Evolutionary conservation across 164 flowering plant genomes (phyloP), one percentile per base, ranked within the genome.

Genomic region (Vitis cinerea): DNA sequence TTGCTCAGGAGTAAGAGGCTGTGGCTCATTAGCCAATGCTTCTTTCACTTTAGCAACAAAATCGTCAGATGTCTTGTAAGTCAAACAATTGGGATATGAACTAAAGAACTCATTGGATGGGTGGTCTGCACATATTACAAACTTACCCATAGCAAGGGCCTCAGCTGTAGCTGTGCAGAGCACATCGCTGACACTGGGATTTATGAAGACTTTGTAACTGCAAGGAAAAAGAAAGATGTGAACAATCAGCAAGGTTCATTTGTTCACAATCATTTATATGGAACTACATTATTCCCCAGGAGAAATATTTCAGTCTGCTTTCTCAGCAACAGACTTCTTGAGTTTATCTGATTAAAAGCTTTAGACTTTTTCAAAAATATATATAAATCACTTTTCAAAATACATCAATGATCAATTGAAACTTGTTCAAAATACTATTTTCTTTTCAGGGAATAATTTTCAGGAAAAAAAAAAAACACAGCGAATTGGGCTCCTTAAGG

Each of bases 81-180:
- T 93, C 82, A 96, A 82, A 77, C 99, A 96, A 70, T 96, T 96
- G 64, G 99, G 98, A 69, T 90, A 96, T 59, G 92, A 81, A 63
- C 88, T 83, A 82, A 95, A 95, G 89, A 93, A 95, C 68, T 95
- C 97, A 67, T 95, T 95, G 51, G 98, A 96, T 50, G 98, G 99
- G 63, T 93, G 97, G 51, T 95, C 97, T 11, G 99, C 98, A 81
- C 99, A 95, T 3, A 95, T 81, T 6, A 96, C 99, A 81, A 96
- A 93, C 77, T 96, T 96, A 15, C 99, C 99, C 99, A 96, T 96
- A 51, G 99, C 99, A 68, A 96, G 98, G 17, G 99, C 99, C 80
- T 96, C 99, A 5, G 99, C 99, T 59, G 99, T 96, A 10, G 98
- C 99, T 0, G 99, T 96, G 81, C 94, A 89, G 13, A 87, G 87